Percentiles rank a stretch among this genome's conserved stretches.
phyloP scores from a whole-genome alignment of 495 filamentous ascomycete species.

The Annulohypoxylon stygium region DNA sequence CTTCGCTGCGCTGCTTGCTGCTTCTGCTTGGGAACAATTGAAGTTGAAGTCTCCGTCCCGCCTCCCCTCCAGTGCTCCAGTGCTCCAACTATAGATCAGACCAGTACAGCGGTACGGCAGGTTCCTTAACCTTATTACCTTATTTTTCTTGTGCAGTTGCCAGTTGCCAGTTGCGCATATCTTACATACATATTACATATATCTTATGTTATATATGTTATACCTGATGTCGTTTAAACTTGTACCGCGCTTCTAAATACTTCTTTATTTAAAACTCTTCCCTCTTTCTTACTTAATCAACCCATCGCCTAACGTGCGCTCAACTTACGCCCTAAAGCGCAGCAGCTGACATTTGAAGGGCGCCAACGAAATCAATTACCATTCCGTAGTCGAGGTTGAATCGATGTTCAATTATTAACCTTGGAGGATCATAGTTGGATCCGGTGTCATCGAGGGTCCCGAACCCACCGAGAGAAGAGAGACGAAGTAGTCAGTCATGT shows the following conservation, averaged over 20 bases:
- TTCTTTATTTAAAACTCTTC: constrained; percentile 2
- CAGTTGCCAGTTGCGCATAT: background rate
- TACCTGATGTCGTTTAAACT: constrained; percentile 2
- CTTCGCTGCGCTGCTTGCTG: constrained; percentile 7
- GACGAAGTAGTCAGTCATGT: constrained; percentile 50
- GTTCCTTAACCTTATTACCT: constrained; percentile 43
- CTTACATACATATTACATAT: constrained; percentile 7
- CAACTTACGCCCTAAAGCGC: constrained; percentile 3
- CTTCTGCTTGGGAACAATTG: background rate
- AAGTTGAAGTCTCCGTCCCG: constrained; percentile 34
- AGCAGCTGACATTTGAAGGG: background rate
- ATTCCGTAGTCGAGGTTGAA: constrained; percentile 6
- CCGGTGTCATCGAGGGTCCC: constrained; percentile 34
- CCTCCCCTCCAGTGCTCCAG: constrained; percentile 1
- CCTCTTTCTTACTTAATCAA: constrained; percentile 3
- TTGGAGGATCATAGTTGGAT: constrained; percentile 33
- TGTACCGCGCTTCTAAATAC: constrained; percentile 6
- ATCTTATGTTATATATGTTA: background rate
- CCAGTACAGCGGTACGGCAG: constrained; percentile 25
- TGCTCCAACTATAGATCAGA: constrained; percentile 18
- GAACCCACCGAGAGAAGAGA: constrained; percentile 41
- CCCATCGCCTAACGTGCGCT: constrained; percentile 10
- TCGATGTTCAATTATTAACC: constrained; percentile 40
- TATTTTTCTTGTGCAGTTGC: background rate
- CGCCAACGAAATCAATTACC: background rate